Evolutionary conservation across 1,284 basidiomycete genomes (phyloP).

Genomic region (Ceratobasidium papillatum): DNA sequence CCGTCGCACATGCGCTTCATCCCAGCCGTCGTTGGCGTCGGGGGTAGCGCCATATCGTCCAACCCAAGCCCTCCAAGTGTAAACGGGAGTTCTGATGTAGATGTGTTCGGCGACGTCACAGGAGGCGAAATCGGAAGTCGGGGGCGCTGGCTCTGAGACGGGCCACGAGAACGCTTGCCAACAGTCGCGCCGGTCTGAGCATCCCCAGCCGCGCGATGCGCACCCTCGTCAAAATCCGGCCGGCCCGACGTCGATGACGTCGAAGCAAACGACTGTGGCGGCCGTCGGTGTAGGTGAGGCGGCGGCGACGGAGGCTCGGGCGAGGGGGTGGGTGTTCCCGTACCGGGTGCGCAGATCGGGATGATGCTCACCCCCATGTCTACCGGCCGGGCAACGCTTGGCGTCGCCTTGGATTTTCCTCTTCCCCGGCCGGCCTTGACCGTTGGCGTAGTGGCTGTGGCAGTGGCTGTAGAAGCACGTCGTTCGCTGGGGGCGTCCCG

Average conservation of each 20-base stretch:
- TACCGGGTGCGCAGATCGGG: slow-evolving; percentile 32
- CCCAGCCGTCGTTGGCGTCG: not conserved
- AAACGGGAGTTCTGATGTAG: slow-evolving; percentile 10
- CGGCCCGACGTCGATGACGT: slow-evolving; percentile 2
- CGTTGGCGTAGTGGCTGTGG: not conserved
- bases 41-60: not conserved
- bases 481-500: not conserved
- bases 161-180: slow-evolving; percentile 38
- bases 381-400: not conserved
- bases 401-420: not conserved
- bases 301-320: slow-evolving; percentile 28
- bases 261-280: slow-evolving; percentile 16
- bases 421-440: slow-evolving; percentile 14
- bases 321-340: slow-evolving; percentile 21
- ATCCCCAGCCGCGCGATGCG: slow-evolving; percentile 1
- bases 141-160: slow-evolving; percentile 26
- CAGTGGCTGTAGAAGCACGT: no score
- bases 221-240: slow-evolving; percentile 38
- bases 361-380: slow-evolving; percentile 37
- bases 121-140: slow-evolving; percentile 20
- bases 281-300: slow-evolving; percentile 1
- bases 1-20: slow-evolving; percentile 16
- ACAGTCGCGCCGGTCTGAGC: slow-evolving; percentile 12
- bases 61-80: not conserved
- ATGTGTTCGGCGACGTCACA: slow-evolving; percentile 32